Conservation (phyloP, 495 filamentous ascomycete genomes). For the Penicillium manginii region DNA sequence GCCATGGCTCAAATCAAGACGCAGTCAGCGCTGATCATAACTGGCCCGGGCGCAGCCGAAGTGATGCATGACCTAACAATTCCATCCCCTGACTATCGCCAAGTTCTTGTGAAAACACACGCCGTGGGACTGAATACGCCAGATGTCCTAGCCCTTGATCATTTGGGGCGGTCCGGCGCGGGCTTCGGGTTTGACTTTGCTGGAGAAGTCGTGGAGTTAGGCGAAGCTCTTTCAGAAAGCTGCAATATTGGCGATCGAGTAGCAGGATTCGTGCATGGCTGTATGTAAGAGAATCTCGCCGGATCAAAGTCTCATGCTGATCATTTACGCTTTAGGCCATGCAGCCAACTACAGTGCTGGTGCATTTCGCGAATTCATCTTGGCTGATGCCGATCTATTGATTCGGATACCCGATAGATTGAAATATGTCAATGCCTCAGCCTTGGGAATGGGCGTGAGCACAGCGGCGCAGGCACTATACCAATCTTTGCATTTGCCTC, state of each 20-base stretch:
- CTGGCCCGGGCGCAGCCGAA: background rate
- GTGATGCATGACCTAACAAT: conserved; percentile 6
- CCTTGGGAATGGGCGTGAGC: conserved; percentile 9
- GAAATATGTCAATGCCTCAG: background rate
- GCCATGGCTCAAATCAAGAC: no score
- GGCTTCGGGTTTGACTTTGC: no score
- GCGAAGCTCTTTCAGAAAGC: conserved; percentile 1
- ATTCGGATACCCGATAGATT: background rate
- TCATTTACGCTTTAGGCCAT: no score
- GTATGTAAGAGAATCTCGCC: conserved; percentile 1
- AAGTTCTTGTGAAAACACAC: conserved; percentile 1
- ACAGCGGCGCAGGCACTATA: conserved; percentile 7
- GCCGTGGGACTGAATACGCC: conserved; percentile 13
- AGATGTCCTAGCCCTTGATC: conserved; percentile 7
- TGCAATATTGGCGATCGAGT: conserved; percentile 4
- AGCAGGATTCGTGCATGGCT: conserved; percentile 9
- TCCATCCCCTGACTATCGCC: conserved; percentile 4
- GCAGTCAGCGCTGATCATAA: conserved; percentile 2
- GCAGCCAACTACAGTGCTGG: no score
- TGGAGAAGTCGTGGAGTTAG: background rate
- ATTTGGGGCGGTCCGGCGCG: conserved; percentile 3
- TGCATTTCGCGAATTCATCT: no score
- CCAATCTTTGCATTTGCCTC: background rate
- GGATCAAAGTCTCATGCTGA: background rate
- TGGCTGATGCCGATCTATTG: no score